phyloP scores from a whole-genome alignment of 306 rosid genomes.

The Notholithocarpus densiflorus region DNA sequence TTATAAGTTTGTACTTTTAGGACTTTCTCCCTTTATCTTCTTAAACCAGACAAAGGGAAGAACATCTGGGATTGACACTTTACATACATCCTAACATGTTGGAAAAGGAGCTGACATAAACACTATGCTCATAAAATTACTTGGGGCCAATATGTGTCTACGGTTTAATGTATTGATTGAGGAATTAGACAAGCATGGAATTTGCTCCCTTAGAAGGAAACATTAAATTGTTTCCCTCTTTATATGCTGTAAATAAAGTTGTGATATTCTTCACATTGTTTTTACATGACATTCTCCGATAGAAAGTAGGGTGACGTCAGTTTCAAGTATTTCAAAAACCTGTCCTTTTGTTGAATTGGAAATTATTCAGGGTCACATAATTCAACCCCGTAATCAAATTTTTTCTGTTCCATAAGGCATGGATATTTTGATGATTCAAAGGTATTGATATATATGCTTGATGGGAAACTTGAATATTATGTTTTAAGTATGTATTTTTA shows the following conservation, averaged over 20 bases:
- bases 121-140: background rate
- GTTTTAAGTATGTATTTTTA: no score
- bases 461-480: no score
- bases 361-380: no score
- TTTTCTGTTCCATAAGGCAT: no score
- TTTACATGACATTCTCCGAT: background rate
- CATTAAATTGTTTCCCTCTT: background rate
- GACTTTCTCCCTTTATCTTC: background rate
- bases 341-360: no score
- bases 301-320: background rate
- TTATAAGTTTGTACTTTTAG: background rate
- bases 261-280: background rate
- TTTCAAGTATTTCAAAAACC: background rate
- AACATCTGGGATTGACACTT: background rate
- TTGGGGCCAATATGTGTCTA: background rate
- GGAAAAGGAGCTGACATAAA: background rate
- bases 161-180: background rate
- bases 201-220: background rate
- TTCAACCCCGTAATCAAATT: no score
- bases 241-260: background rate
- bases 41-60: background rate
- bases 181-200: background rate
- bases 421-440: no score
- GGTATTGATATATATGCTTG: no score
- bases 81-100: background rate